phyloP scores from a whole-genome alignment of 495 filamentous ascomycete genomes.

The Daldinia caldariorum region DNA sequence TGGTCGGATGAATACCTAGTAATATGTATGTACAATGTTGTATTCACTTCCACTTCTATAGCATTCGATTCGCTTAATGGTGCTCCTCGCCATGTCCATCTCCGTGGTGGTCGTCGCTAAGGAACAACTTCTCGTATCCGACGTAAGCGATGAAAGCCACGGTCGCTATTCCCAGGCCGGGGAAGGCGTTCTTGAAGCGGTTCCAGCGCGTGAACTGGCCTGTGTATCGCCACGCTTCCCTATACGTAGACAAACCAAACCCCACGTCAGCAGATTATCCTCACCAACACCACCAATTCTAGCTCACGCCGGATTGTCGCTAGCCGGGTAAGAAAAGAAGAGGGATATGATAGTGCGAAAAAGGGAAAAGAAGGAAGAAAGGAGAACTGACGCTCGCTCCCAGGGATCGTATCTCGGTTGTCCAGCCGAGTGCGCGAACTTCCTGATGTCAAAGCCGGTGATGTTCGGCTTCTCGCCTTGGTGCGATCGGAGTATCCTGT shows the following conservation, averaged over 20 bases:
- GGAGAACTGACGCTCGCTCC: conserved; percentile 71
- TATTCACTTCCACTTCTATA: not conserved
- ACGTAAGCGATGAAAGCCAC: conserved; percentile 92
- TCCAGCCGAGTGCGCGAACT: conserved; percentile 73
- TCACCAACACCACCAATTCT: conserved; percentile 4
- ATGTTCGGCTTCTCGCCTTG: conserved; percentile 67
- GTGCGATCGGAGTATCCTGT: conserved; percentile 54
- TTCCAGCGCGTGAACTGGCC: conserved; percentile 85
- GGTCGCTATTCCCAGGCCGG: conserved; percentile 88
- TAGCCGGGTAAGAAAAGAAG: not conserved
- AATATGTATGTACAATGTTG: conserved; percentile 38
- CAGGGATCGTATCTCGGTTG: conserved; percentile 84
- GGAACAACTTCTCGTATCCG: conserved; percentile 84
- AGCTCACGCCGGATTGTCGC: conserved; percentile 23
- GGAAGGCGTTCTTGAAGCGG: conserved; percentile 85
- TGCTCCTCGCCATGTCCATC: conserved; percentile 58
- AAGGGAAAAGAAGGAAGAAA: conserved; percentile 21
- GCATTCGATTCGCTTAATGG: conserved; percentile 42
- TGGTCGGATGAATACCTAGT: conserved; percentile 4
- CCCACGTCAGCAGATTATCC: conserved; percentile 23
- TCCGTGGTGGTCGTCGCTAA: conserved; percentile 77
- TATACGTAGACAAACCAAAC: conserved; percentile 48
- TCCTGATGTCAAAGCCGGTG: conserved; percentile 83
- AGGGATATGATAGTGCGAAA: conserved; percentile 4
- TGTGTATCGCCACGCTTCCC: conserved; percentile 93